Base-by-base conservation (phyloP, 768 basidiomycete species). In the Heimioporus sp. region DNA sequence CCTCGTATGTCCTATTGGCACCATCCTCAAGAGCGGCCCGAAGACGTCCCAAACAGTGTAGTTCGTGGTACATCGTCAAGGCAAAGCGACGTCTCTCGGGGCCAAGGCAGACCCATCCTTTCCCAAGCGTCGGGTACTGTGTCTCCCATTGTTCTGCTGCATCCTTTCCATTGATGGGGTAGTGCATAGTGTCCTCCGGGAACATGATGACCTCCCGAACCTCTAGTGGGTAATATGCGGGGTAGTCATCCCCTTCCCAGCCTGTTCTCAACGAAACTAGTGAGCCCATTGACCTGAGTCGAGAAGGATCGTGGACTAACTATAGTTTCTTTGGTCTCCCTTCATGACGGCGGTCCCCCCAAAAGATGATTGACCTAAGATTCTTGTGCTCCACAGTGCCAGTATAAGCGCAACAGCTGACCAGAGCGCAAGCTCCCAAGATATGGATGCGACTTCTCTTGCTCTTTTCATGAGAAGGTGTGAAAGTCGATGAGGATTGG, bases 31-130 rank as follows among this genome's bases (percentile, higher is more conserved):
- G 57, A 31, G 66, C 65, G 19, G 39, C 17, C 43, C 65, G 61
- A 39, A 73, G 57, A 16, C 57, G 56, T 38, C 65, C 65, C 15
- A 75, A 55, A 53, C 73, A 75, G 43, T 74, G 70, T 10, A 73
- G 53, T 52, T 73, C 60, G 46, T 74, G 72, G 57, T 68, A 73
- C 66, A 74, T 70, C 5, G 72, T 58, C 43, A 74, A 49, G 10
- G 65, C 64, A 54, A 72, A 72, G 1, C 60, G 57, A 41, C 71
- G 73, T 11, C 53, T 53, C 46, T 67, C 43, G 13, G 64, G 65
- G 35, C 62, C 65, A 21, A 65, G 49, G 43, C 53, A 66, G 13
- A 64, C 65, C 61, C 61, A 64, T 1, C 64, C 64, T 42, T 47
- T 17, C 1, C 64, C 56, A 15, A 35, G 8, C 0, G 45, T 58